phyloP scores from a whole-genome alignment of 345 rosid genomes.

The Conringia planisiliqua region DNA sequence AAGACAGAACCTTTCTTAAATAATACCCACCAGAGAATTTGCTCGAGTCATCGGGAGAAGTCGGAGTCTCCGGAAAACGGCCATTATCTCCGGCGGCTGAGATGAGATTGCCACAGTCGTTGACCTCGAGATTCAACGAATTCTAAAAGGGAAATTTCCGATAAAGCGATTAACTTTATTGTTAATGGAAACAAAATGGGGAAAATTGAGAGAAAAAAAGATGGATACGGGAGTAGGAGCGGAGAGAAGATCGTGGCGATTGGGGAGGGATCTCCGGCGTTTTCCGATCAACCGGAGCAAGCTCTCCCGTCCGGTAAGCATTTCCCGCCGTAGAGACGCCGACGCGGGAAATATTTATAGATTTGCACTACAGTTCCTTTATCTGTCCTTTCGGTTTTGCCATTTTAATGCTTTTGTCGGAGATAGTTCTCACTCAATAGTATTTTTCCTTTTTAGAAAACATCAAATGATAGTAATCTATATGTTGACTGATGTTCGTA shows the following conservation, averaged over 20 bases:
- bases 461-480: too few relatives aligned
- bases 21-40: constrained; percentile 39
- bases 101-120: constrained; percentile 21
- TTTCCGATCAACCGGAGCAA: constrained; percentile 65
- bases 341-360: constrained; percentile 26
- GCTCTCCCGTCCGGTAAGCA: constrained; percentile 76
- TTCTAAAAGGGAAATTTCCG: constrained; percentile 21
- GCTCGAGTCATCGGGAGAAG: constrained; percentile 51
- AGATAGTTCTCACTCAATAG: too few relatives aligned
- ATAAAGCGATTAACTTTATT: background rate
- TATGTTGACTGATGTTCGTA: too few relatives aligned
- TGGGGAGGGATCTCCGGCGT: constrained; percentile 68
- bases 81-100: background rate
- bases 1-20: background rate
- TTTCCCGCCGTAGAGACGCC: constrained; percentile 20
- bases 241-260: constrained; percentile 50
- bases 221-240: constrained; percentile 38
- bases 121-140: constrained; percentile 39
- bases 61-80: constrained; percentile 15
- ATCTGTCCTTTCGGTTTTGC: background rate
- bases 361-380: background rate
- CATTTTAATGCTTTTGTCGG: background rate
- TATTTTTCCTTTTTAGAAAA: too few relatives aligned
- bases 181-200: background rate
- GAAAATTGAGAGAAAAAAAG: background rate